Base-by-base conservation (phyloP, 2,329 filamentous ascomycete genomes). In the Aspergillus phoenicis region DNA sequence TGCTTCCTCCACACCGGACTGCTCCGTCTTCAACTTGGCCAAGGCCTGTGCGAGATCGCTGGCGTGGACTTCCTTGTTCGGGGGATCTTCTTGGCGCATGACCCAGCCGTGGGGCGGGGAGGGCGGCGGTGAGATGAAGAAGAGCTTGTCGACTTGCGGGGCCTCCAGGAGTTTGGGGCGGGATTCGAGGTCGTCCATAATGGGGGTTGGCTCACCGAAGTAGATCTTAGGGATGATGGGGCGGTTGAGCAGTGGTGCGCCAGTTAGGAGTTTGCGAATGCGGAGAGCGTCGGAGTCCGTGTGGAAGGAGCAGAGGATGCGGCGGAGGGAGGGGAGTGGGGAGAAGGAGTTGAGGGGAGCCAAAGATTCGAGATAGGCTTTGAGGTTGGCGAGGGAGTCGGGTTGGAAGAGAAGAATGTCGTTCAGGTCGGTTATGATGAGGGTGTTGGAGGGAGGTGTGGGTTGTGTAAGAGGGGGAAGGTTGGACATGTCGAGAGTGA, bases 111-210 rank as follows among this genome's bases (percentile, higher is more conserved):
- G 84, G 2, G 87, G 87, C 49, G 87, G 87, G 61, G 80, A 83
- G 0, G 87, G 87, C 11, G 87, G 87, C 55, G 87, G 87, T 48
- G 80, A 83, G 74, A 89, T 89, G 75, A 89, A 89, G 80, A 89
- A 88, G 48, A 88, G 77, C 70, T 87, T 87, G 61, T 85, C 81
- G 54, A 80, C 77, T 59, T 87, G 82, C 1, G 87, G 87, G 5
- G 82, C 80, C 60, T 84, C 77, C 8, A 87, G 78, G 59, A 85
- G 81, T 54, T 81, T 80, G 49, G 71, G 75, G 30, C 74, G 74
- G 22, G 66, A 68, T 13, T 45, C 41, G 10, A 45, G 17, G 11
- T 68, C 73, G 62, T 68, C 67, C 7, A 75, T 63, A 61, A 84
- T 75, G 8, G 83, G 80, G 30, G 84, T 84, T 8, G 75, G 75